These are phyloP conservation scores for Aphanomyces invadans DNA, from an alignment of 352 stramenopile genomes.

Conservation along the genomic window DNA sequence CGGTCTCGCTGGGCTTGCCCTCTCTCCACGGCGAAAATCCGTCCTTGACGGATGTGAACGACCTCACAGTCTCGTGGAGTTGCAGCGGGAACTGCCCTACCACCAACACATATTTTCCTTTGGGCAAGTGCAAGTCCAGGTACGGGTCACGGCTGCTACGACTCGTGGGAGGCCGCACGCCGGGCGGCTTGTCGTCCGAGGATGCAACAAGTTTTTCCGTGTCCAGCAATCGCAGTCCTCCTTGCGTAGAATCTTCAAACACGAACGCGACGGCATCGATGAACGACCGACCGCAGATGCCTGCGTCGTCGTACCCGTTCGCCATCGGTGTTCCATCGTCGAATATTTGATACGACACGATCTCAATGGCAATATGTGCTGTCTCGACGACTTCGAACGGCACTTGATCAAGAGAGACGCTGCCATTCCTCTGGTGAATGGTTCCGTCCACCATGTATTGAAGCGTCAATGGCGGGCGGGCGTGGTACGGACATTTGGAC, in stretches of 20 bases:
- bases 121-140: conserved; percentile 45
- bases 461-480: not conserved
- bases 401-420: not conserved
- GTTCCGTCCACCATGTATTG: conserved; percentile 4
- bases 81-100: conserved; percentile 60
- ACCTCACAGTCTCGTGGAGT: conserved; percentile 39
- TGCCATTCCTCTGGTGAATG: not conserved
- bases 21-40: not conserved
- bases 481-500: conserved; percentile 1
- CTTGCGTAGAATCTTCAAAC: conserved; percentile 28
- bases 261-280: conserved; percentile 56
- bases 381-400: not conserved
- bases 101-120: conserved; percentile 47
- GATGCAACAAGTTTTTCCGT: not conserved
- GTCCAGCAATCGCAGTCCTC: not conserved
- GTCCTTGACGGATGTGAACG: not conserved
- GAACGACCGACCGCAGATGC: not conserved
- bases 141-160: conserved; percentile 71
- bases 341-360: conserved; percentile 12
- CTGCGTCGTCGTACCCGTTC: not conserved
- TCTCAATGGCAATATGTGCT: not conserved
- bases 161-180: not conserved
- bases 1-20: not conserved
- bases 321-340: not conserved
- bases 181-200: not conserved